Conservation (phyloP, 352 stramenopile genomes). For the Phytophthora europaea region DNA sequence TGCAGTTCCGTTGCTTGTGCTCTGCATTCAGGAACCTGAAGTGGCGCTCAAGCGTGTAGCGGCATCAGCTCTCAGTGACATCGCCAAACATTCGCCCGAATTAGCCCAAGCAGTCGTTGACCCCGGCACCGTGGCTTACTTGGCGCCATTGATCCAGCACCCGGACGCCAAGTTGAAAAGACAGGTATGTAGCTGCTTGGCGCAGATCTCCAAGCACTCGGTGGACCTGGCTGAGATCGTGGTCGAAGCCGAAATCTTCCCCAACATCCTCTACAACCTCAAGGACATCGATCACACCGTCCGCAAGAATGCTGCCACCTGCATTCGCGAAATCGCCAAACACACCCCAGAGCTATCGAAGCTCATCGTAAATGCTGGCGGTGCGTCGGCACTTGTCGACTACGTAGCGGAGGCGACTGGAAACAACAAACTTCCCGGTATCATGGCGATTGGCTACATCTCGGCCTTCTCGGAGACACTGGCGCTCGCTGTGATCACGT, state of each 20-base stretch:
- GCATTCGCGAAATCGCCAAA: conserved; percentile 96
- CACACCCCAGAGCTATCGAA: conserved; percentile 97
- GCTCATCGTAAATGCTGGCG: conserved; percentile 96
- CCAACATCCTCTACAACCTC: conserved; percentile 95
- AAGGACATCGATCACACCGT: conserved; percentile 96
- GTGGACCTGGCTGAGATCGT: conserved; percentile 97
- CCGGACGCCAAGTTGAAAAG: conserved; percentile 96
- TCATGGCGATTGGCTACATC: conserved; percentile 97
- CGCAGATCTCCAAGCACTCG: conserved; percentile 96
- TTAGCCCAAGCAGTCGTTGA: conserved; percentile 95
- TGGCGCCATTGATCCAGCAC: conserved; percentile 95
- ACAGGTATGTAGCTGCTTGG: conserved; percentile 92
- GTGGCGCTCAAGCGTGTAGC: conserved; percentile 96
- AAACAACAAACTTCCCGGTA: conserved; percentile 95
- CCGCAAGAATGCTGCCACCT: conserved; percentile 96
- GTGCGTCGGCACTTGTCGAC: conserved; percentile 94
- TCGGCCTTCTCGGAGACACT: conserved; percentile 96
- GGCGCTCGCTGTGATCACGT: conserved; percentile 95
- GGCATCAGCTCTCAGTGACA: conserved; percentile 93
- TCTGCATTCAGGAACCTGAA: conserved; percentile 97
- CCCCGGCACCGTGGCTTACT: conserved; percentile 93
- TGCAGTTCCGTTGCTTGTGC: conserved; percentile 93
- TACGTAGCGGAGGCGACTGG: conserved; percentile 92
- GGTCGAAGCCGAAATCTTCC: conserved; percentile 97
- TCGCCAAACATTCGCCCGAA: conserved; percentile 96